Percentiles rank a stretch among this genome's conserved stretches.
phyloP scores from a whole-genome alignment of 345 rosid species.

The Populus euphratica region DNA sequence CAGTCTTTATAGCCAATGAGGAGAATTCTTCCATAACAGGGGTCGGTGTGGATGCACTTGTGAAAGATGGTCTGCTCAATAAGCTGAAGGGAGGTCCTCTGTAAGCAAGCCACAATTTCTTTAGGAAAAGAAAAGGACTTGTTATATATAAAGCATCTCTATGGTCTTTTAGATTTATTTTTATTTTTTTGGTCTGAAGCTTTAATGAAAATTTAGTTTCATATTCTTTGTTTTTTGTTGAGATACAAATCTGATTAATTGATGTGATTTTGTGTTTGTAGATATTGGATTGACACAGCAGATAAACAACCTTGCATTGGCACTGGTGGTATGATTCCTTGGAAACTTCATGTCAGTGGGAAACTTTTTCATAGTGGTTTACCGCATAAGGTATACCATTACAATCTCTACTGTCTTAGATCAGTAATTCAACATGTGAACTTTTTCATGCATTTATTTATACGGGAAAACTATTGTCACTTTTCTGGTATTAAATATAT shows the following conservation, averaged over 20 bases:
- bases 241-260: constrained; percentile 4
- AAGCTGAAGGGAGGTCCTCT: constrained; percentile 91
- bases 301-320: constrained; percentile 99
- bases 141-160: neutral
- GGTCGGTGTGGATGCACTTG: constrained; percentile 87
- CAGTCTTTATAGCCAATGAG: constrained; percentile 90
- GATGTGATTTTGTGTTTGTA: constrained; percentile 26
- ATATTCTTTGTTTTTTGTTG: neutral
- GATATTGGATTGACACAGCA: constrained; percentile 97
- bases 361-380: constrained; percentile 97
- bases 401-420: neutral
- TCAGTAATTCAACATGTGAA: neutral
- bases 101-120: constrained; percentile 36
- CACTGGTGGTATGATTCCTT: constrained; percentile 96
- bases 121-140: neutral
- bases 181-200: neutral
- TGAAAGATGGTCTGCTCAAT: constrained; percentile 67
- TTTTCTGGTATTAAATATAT: neutral
- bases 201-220: neutral
- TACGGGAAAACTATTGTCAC: neutral
- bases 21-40: constrained; percentile 85
- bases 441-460: neutral
- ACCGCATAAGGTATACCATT: constrained; percentile 66
- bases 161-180: neutral
- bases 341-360: constrained; percentile 89